Conservation (phyloP, 2,329 filamentous ascomycete species). For the Coniochaeta sp. region DNA sequence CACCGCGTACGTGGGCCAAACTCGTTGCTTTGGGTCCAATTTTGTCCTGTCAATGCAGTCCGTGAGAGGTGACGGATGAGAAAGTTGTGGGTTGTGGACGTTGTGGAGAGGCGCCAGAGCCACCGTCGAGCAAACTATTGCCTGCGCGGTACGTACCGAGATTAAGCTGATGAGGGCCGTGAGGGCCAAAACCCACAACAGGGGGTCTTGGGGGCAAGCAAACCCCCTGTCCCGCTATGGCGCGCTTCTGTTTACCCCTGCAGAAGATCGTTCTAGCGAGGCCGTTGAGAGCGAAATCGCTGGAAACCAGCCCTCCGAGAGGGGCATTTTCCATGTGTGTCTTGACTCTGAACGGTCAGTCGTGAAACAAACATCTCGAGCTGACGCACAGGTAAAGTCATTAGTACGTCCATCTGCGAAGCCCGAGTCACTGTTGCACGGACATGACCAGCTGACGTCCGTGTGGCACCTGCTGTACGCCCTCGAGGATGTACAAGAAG, state of each 20-base stretch:
- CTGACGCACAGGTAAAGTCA: not conserved
- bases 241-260: not conserved
- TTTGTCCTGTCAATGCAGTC: not conserved
- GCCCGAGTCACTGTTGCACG: not conserved
- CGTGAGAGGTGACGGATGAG: not conserved
- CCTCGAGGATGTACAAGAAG: not conserved
- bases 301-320: too few relatives aligned
- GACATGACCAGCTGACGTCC: not conserved
- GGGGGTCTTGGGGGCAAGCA: not conserved
- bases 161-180: not conserved
- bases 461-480: not conserved
- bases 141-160: not conserved
- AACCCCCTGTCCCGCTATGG: not conserved
- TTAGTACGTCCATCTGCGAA: not conserved
- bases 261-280: not conserved
- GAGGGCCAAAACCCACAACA: not conserved
- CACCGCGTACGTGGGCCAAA: not conserved
- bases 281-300: not conserved
- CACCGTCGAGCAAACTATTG: not conserved
- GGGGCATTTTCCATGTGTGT: not conserved
- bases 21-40: not conserved
- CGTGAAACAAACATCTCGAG: not conserved
- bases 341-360: not conserved
- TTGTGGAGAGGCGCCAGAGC: not conserved
- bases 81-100: constrained; percentile 1